Conservation (phyloP, 164 flowering plant species). For the Hamamelis virginiana region DNA sequence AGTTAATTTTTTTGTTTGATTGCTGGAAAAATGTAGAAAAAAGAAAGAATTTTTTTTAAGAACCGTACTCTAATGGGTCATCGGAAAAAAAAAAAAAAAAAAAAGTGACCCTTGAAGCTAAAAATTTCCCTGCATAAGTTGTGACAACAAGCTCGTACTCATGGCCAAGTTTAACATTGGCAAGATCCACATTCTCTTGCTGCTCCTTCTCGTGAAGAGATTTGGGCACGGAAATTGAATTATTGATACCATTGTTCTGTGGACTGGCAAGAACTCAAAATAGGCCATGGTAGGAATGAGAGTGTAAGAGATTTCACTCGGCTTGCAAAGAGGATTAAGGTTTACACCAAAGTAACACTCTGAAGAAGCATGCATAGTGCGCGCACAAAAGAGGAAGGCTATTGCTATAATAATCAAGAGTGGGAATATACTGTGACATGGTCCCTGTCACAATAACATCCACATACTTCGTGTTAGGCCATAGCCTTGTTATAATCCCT, state of each 20-base stretch:
- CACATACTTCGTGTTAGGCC: too few species aligned
- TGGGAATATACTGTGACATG: conserved; percentile 95
- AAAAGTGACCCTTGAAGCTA: too few species aligned
- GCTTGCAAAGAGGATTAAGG: conserved; percentile 78
- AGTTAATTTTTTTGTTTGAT: too few species aligned
- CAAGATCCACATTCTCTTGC: conserved; percentile 73
- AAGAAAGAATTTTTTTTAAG: too few species aligned
- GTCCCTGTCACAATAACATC: too few species aligned
- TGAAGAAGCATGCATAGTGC: conserved; percentile 96
- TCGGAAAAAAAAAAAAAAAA: background rate
- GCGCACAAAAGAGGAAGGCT: conserved; percentile 88
- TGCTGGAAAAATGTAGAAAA: too few species aligned
- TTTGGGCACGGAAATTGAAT: conserved; percentile 42
- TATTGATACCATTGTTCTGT: conserved; percentile 39
- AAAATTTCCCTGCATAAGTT: conserved; percentile 74
- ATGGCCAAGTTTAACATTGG: conserved; percentile 83
- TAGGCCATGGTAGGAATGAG: conserved; percentile 92
- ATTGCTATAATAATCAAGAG: conserved; percentile 83
- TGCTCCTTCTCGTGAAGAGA: conserved; percentile 70
- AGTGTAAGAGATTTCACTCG: conserved; percentile 86
- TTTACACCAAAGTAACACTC: conserved; percentile 95
- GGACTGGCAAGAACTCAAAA: too few species aligned
- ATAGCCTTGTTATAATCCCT: conserved; percentile 93
- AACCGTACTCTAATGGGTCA: too few species aligned
- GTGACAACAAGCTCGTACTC: too few species aligned